These are phyloP conservation scores for Trichoderma harzianum DNA, from an alignment of 2,329 filamentous ascomycete species.

Conservation along the genomic window DNA sequence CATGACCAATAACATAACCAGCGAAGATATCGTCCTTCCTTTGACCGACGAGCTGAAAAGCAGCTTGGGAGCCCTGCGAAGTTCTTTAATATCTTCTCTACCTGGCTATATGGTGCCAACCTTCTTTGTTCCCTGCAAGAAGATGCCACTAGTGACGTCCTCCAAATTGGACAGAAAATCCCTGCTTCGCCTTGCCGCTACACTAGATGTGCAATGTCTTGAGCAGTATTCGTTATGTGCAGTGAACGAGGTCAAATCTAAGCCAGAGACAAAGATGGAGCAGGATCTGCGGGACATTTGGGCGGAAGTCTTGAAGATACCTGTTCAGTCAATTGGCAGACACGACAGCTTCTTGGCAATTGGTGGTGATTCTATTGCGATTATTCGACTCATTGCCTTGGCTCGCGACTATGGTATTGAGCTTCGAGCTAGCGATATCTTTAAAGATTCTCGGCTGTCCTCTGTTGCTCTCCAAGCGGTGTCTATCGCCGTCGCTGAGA, in stretches of 20 bases:
- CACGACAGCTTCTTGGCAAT: conserved; percentile 18
- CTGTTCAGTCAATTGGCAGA: not conserved
- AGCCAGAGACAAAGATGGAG: conserved; percentile 8
- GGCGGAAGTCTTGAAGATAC: not conserved
- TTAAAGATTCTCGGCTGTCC: not conserved
- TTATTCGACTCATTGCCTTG: conserved; percentile 3
- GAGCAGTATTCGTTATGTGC: not conserved
- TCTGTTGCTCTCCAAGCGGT: not conserved
- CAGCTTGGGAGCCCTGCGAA: not conserved
- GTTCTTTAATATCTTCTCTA: not conserved
- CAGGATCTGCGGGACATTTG: not conserved
- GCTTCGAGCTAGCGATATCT: not conserved
- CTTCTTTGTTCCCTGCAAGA: not conserved
- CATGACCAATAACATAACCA: not conserved
- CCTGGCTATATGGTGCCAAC: conserved; percentile 12
- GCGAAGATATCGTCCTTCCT: not conserved
- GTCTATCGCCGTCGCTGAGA: not conserved
- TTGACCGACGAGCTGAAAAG: not conserved
- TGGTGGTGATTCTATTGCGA: conserved; percentile 18
- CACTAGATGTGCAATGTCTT: not conserved
- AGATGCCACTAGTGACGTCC: conserved; percentile 8
- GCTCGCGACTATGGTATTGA: not conserved
- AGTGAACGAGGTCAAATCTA: not conserved
- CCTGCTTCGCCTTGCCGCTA: not conserved
- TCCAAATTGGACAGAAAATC: conserved; percentile 10